Evolutionary conservation across 2,329 filamentous ascomycete genomes (phyloP), one percentile per base, ranked within the genome.

Genomic region (Aspergillus ibericus): DNA sequence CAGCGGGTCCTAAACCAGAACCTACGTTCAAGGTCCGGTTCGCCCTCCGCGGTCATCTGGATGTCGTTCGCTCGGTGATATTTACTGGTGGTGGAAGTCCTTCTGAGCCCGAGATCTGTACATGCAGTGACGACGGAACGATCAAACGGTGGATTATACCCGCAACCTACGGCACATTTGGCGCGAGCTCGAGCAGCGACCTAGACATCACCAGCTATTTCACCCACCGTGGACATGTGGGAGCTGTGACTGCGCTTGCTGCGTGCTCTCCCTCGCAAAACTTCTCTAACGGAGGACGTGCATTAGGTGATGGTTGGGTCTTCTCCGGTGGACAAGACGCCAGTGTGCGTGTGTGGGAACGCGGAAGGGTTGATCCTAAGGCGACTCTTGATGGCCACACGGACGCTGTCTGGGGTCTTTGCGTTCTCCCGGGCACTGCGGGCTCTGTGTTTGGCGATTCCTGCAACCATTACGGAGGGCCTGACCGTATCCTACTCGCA

Each of bases 131-230:
- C 69, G 95, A 99, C 72, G 93, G 93, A 58, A 90, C 93, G 68
- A 90, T 99, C 73, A 99, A 99, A 76, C 87, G 95, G 53, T 99
- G 96, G 88, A 93, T 96, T 68, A 92, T 99, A 60, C 95, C 95
- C 9, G 85, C 86, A 16, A 88, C 90, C 42, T 90, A 93, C 64
- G 89, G 89, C 56, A 85, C 79, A 53, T 84, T 83, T 75, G 81
- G 75, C 12, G 74, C 81, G 60, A 84, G 80, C 64, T 83, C 83
- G 18, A 83, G 84, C 52, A 91, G 87, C 27, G 95, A 98, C 73
- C 83, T 97, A 22, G 95, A 99, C 71, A 92, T 98, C 9, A 88
- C 87, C 32, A 93, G 92, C 63, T 95, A 95, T 75, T 98, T 97
- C 73, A 98, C 95, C 0, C 95, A 99, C 72, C 87, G 95, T 57